Evolutionary conservation across 495 filamentous ascomycete species (phyloP).

Genomic region (Trichoderma virens): DNA sequence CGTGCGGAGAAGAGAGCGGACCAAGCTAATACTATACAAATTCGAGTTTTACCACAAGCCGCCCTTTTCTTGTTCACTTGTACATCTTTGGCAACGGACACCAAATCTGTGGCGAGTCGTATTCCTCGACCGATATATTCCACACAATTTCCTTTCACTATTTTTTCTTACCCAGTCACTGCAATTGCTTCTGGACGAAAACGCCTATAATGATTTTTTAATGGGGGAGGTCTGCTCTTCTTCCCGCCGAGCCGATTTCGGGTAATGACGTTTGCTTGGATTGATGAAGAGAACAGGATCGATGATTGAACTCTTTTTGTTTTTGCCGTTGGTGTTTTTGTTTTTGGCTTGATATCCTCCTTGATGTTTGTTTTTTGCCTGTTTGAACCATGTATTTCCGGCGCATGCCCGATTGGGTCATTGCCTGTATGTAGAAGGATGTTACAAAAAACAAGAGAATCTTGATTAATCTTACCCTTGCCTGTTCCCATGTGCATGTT

Average conservation of each 20-base stretch:
- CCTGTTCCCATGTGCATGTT: not conserved
- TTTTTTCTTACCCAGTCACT: not conserved
- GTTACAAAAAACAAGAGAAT: not conserved
- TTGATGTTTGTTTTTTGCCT: not conserved
- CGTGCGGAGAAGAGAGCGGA: not conserved
- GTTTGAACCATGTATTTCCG: not conserved
- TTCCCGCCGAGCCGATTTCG: not conserved
- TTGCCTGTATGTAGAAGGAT: not conserved
- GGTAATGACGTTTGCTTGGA: constrained; percentile 7
- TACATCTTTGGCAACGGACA: not conserved
- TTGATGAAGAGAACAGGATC: constrained; percentile 7
- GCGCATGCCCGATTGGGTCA: not conserved
- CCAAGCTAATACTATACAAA: constrained; percentile 8
- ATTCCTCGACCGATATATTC: constrained; percentile 1
- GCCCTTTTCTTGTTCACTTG: not conserved
- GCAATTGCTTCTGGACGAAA: not conserved
- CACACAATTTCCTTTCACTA: not conserved
- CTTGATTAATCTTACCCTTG: not conserved
- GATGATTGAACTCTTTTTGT: not conserved
- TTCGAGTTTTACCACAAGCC: not conserved
- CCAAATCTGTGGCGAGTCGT: not conserved
- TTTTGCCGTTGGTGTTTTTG: not conserved
- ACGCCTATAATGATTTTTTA: constrained; percentile 8
- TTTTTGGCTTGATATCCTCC: constrained; percentile 1
- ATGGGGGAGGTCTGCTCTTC: constrained; percentile 6